Evolutionary conservation across 192 early-diverging fungal genomes (phyloP), one percentile per base, ranked within the genome.

Genomic region (Piromyces sp.): DNA sequence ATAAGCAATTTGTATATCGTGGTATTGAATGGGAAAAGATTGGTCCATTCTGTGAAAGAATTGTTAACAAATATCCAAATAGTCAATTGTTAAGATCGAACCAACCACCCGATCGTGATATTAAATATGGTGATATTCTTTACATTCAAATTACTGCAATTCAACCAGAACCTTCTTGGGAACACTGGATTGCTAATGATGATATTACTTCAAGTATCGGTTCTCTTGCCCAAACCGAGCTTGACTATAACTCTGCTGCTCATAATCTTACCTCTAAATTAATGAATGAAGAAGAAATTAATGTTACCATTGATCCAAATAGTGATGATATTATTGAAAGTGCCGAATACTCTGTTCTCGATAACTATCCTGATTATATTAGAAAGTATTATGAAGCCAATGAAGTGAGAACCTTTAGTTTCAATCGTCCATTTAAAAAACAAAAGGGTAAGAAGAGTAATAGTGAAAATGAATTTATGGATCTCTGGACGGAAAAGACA

Each of bases 401-500:
- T 80, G 87, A 94, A 40, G 89, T 94, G 0, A 83, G 84, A 37
- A 83, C 86, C 38, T 95, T 95, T 83, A 85, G 91, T 13, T 92
- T 89, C 80, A 89, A 92, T 22, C 83, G 89, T n/a, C 94, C 93
- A 19, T 84, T 94, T 4, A 83, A 88, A 30, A 89, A 89, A 42
- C 79, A 85, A 79, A 81, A 30, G 26, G 82, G 9, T 38, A 31
- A 31, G 22, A 83, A 26, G 81, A 58, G 11, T 42, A 29, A 80
- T 30, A 78, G 37, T 19, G n/a, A 30, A 30, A 86, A 86, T 33
- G 94, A 95, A 58, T 92, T 94, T 84, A 83, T 94, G 30, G 90
- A 94, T 78, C 83, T 95, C 14, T 94, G 93, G 92, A 93, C 90
- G 0, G 94, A 95, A 84, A 94, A 92, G 78, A 93, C 90, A 6